Percentiles rank a stretch among this genome's conserved stretches.
Conservation (phyloP, 306 rosid species). For the Hylodesmum podocarpum region DNA sequence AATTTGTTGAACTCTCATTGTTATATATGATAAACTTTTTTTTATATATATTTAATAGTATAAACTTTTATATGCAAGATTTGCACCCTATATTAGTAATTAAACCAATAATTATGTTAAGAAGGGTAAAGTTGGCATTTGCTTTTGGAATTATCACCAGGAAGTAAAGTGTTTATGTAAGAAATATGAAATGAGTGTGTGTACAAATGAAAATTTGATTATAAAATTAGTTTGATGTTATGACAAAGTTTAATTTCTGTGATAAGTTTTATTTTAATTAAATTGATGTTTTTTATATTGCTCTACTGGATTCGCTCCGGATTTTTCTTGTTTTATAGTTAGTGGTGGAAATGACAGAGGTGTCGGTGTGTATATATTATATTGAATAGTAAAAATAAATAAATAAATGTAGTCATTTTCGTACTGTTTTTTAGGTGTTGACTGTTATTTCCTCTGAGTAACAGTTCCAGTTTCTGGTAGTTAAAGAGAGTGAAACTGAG, state of each 20-base stretch:
- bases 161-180: background rate
- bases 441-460: background rate
- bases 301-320: background rate
- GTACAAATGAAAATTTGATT: background rate
- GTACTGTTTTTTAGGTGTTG: background rate
- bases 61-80: too few species aligned
- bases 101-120: too few species aligned
- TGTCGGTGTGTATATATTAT: slow-evolving; percentile 23
- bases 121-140: background rate
- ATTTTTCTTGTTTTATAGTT: background rate
- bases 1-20: too few species aligned
- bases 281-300: background rate
- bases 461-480: too few species aligned
- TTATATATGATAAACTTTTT: too few species aligned
- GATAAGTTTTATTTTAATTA: background rate
- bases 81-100: too few species aligned
- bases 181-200: background rate
- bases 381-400: background rate
- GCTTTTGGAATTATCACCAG: background rate
- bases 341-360: background rate
- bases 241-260: background rate
- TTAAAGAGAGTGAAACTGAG: too few species aligned
- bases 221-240: background rate
- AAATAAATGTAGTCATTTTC: background rate
- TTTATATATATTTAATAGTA: too few species aligned